Evolutionary conservation across 2,329 filamentous ascomycete genomes (phyloP), one percentile per base, ranked within the genome.

Genomic region (Ophiosphaerella herpotricha): DNA sequence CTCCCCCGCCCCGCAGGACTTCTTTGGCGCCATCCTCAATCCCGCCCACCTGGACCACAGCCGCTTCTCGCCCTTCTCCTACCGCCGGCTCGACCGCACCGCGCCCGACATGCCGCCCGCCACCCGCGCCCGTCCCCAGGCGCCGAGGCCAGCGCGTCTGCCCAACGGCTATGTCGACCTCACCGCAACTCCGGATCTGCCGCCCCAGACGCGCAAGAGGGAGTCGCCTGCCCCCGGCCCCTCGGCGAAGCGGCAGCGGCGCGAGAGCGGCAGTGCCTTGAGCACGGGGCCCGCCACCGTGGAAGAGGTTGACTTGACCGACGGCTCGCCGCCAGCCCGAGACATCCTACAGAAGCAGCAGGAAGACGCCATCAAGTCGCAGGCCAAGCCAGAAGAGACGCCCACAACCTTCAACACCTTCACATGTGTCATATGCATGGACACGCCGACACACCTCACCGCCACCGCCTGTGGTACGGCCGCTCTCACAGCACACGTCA

Each of bases 391-490:
- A 3, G 63, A 74, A 21, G 74, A 76, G 42, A 72, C 73, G 23
- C 54, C 74, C 14, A 67, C 70, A 0, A 70, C 73, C 32, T 74
- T 80, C 57, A 80, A 72, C 18, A 78, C 70, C 5, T 79, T 80
- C 63, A 82, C 75, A 53, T 87, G 84, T 64, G 83, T 85, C 38
- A 82, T 87, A 18, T 87, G 84, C 69, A 82, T 87, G 80, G 84
- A 86, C 57, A 78, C 74, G 4, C 82, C 80, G 2, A 83, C 79
- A 7, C 78, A 86, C 63, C 77, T 84, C 8, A 85, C 84, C 2
- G 81, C 78, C 3, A 86, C 84, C 2, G 70, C 77, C 18, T 87
- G 84, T 62, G 84, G 83, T 85, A 75, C 47, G 79, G 74, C 18
- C 24, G 16, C 14, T 23, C 13, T 24, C 16, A 9, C n/a, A 14